Percentiles rank a stretch among this genome's conserved stretches.
Evolutionary conservation across 1,284 basidiomycete genomes (phyloP).

Genomic region (Trametes sp.): DNA sequence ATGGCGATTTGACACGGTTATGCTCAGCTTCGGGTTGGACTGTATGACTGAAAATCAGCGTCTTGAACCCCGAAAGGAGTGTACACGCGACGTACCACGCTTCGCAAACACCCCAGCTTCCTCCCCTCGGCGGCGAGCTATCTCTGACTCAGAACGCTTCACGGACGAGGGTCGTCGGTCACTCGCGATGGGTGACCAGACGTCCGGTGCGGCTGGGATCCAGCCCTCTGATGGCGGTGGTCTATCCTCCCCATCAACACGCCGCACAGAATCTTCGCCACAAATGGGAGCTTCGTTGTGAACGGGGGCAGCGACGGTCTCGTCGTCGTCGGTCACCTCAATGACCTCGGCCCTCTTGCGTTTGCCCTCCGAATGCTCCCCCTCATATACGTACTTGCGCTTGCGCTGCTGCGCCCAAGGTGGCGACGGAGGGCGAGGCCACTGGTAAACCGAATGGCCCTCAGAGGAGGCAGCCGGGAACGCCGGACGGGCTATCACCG

Average conservation of each 20-base stretch:
- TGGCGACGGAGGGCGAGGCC: neutral
- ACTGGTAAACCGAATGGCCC: neutral
- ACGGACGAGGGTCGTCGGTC: neutral
- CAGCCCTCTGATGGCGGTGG: neutral
- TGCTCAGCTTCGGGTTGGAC: neutral
- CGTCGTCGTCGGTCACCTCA: neutral
- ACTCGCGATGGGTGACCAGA: neutral
- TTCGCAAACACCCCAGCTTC: neutral
- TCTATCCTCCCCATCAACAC: neutral
- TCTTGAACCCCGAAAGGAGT: neutral
- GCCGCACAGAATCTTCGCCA: neutral
- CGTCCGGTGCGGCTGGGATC: neutral
- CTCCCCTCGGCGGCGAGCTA: neutral
- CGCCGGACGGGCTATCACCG: neutral
- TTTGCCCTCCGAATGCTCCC: neutral
- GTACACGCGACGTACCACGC: neutral
- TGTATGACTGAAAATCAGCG: neutral
- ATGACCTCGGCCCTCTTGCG: neutral
- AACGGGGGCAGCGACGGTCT: too few relatives aligned
- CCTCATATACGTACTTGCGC: neutral
- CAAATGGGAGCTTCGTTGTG: neutral
- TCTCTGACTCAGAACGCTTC: neutral
- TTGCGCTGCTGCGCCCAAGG: neutral
- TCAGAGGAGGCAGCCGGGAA: neutral
- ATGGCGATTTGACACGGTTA: neutral